Evolutionary conservation across 257 asterid genomes (phyloP).

Genomic region (Ajuga chamaepitys): DNA sequence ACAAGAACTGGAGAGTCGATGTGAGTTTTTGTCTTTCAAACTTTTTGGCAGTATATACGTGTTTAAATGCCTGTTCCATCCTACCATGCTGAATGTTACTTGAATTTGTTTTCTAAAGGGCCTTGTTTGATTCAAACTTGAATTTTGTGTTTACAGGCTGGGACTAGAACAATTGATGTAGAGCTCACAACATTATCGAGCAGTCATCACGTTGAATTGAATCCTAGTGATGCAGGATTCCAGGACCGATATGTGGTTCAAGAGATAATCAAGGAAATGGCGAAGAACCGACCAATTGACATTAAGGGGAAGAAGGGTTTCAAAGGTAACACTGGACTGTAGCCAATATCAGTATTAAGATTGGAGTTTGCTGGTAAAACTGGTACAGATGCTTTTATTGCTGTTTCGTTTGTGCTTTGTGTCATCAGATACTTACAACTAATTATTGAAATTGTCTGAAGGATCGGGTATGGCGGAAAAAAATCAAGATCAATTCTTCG

Average conservation of each 20-base stretch:
- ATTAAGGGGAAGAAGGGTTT: slow-evolving; percentile 86
- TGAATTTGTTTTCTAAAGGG: background rate
- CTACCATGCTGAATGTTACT: background rate
- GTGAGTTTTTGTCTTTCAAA: slow-evolving; percentile 40
- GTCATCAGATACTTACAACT: background rate
- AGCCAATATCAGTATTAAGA: background rate
- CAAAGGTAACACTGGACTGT: slow-evolving; percentile 49
- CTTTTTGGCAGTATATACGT: background rate
- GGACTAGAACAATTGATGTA: slow-evolving; percentile 69
- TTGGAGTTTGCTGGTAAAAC: background rate
- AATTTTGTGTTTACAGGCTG: slow-evolving; percentile 54
- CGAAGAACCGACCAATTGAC: slow-evolving; percentile 90
- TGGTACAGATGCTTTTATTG: background rate
- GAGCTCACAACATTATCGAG: slow-evolving; percentile 86
- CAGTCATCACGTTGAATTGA: slow-evolving; percentile 86
- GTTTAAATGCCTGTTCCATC: background rate
- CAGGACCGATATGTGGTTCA: slow-evolving; percentile 94
- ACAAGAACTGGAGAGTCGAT: slow-evolving; percentile 89
- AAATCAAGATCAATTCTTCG: background rate
- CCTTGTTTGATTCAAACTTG: slow-evolving; percentile 11
- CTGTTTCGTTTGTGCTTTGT: background rate
- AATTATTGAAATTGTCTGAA: background rate
- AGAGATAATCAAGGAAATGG: slow-evolving; percentile 97
- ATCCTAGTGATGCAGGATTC: slow-evolving; percentile 95
- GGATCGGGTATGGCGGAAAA: background rate